phyloP scores from a whole-genome alignment of 805 yeast species.

The Cyberlindnera galapagoensis region DNA sequence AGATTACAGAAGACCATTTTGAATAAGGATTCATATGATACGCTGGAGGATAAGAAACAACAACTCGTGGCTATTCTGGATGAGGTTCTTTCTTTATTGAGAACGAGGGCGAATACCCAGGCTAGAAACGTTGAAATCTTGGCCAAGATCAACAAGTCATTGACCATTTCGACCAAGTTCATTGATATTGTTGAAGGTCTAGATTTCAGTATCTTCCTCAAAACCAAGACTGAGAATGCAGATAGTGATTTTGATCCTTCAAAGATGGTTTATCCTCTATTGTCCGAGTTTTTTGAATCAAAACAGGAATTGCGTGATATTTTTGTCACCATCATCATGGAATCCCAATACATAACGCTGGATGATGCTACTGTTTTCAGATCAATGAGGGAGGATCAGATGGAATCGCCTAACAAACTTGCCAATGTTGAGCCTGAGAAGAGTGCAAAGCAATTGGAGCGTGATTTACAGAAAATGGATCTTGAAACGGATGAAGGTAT shows the following conservation, averaged over 20 bases:
- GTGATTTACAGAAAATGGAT: constrained; percentile 40
- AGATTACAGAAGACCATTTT: constrained; percentile 38
- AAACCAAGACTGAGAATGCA: constrained; percentile 8
- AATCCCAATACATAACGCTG: constrained; percentile 62
- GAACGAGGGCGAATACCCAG: constrained; percentile 31
- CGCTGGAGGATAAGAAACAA: constrained; percentile 29
- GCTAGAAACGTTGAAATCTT: constrained; percentile 47
- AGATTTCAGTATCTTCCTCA: constrained; percentile 48
- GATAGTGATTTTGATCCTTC: constrained; percentile 18
- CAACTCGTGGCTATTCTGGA: constrained; percentile 34
- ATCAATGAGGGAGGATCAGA: constrained; percentile 48
- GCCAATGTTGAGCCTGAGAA: constrained; percentile 35
- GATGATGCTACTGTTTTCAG: constrained; percentile 72
- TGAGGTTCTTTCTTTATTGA: constrained; percentile 36
- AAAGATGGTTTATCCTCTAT: constrained; percentile 27
- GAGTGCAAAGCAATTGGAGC: constrained; percentile 41
- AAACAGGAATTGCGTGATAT: constrained; percentile 69
- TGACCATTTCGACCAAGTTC: constrained; percentile 42
- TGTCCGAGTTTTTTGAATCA: constrained; percentile 65
- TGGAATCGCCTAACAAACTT: constrained; percentile 29
- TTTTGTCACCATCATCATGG: constrained; percentile 52
- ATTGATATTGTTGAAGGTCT: constrained; percentile 52
- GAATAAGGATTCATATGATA: constrained; percentile 40
- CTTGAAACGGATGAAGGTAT: constrained; percentile 34
- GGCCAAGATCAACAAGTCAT: constrained; percentile 45